phyloP scores from a whole-genome alignment of 139 green algal species.

The Chlorella ohadii region DNA sequence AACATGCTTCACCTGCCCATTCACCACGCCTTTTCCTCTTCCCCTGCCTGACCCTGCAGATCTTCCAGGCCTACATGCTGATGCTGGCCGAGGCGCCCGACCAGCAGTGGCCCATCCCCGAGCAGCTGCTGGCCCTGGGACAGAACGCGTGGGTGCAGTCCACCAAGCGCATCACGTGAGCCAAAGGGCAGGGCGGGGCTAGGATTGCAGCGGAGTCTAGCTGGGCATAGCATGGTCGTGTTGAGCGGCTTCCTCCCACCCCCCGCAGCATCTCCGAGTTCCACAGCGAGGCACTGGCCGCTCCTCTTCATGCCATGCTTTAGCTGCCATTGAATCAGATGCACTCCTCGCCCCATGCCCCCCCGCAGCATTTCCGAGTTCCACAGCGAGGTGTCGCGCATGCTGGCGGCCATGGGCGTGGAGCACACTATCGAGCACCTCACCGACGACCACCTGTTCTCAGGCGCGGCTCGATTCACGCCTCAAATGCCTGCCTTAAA shows the following conservation, averaged over 20 bases:
- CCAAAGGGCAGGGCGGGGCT: neutral
- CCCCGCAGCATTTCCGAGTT: slow-evolving; percentile 43
- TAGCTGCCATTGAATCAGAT: neutral
- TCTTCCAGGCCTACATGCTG: slow-evolving; percentile 49
- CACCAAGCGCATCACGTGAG: slow-evolving; percentile 33
- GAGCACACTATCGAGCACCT: slow-evolving; percentile 58
- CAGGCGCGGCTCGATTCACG: neutral
- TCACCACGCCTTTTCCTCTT: neutral
- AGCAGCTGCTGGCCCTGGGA: slow-evolving; percentile 9
- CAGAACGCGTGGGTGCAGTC: slow-evolving; percentile 10
- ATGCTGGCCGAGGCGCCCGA: slow-evolving; percentile 23
- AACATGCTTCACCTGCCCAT: neutral
- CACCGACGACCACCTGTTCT: slow-evolving; percentile 56
- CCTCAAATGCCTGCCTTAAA: too few relatives aligned
- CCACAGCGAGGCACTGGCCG: slow-evolving; percentile 39
- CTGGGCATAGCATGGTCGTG: too few relatives aligned
- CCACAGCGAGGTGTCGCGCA: slow-evolving; percentile 54
- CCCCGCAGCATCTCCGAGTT: too few relatives aligned
- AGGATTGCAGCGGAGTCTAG: too few relatives aligned
- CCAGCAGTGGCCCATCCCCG: neutral
- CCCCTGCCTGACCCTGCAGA: neutral
- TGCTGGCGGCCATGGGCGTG: slow-evolving; percentile 43
- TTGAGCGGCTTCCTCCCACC: neutral
- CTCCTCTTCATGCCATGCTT: neutral
- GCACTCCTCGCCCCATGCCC: too few relatives aligned